These are phyloP conservation scores for Arthrobotrys entomopaga DNA, from an alignment of 2,329 filamentous ascomycete genomes.

Conservation along the genomic window DNA sequence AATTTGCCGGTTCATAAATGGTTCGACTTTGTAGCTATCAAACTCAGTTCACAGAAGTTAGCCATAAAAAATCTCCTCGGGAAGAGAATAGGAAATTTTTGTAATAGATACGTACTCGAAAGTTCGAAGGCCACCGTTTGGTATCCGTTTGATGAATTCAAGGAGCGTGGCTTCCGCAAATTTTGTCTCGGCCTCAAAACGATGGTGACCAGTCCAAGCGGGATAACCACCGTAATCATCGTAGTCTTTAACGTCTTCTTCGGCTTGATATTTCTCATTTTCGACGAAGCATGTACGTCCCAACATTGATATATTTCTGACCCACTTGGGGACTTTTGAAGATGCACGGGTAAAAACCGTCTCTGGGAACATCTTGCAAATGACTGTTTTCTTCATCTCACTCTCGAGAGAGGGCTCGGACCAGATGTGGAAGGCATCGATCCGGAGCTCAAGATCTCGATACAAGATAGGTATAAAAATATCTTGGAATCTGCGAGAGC, in stretches of 20 bases:
- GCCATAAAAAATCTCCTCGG: neutral
- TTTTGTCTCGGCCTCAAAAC: too few relatives aligned
- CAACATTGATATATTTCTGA: slow-evolving; percentile 15
- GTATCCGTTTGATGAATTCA: slow-evolving; percentile 24
- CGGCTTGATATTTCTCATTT: slow-evolving; percentile 12
- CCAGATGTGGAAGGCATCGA: neutral
- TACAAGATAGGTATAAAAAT: slow-evolving; percentile 27
- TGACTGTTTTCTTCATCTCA: too few relatives aligned
- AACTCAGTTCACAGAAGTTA: neutral
- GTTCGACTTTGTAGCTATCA: slow-evolving; percentile 24
- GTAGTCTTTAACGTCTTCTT: neutral
- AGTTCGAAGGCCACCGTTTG: slow-evolving; percentile 3
- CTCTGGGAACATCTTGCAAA: slow-evolving; percentile 15
- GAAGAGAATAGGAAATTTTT: neutral
- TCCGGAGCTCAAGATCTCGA: slow-evolving; percentile 24
- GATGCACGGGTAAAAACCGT: slow-evolving; percentile 9
- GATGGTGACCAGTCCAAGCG: neutral
- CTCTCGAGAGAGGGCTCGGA: too few relatives aligned
- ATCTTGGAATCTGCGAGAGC: slow-evolving; percentile 5
- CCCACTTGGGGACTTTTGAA: slow-evolving; percentile 7
- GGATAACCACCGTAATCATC: slow-evolving; percentile 4
- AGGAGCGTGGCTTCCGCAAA: neutral
- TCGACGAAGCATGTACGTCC: neutral
- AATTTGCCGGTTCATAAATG: neutral
- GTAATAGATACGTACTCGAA: slow-evolving; percentile 36